Percentiles rank a stretch among this genome's conserved stretches.
phyloP scores from a whole-genome alignment of 2,329 filamentous ascomycete species.

The Ophiocordyceps sinensis region DNA sequence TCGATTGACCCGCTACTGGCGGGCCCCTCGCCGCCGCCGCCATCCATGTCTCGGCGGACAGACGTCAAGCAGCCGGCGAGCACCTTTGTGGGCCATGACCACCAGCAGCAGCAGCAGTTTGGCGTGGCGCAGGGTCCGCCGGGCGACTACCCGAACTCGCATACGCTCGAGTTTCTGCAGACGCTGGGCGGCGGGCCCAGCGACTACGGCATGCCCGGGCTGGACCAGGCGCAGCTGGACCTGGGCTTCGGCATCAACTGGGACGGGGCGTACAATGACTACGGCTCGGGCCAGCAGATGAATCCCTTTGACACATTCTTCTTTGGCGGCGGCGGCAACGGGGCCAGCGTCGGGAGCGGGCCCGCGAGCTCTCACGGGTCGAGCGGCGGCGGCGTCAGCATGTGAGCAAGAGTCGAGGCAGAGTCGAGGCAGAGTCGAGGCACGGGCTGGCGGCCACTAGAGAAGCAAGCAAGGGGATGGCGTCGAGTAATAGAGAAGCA shows the following conservation, averaged over 20 bases:
- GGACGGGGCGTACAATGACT: conserved; percentile 49
- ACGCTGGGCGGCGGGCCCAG: conserved; percentile 19
- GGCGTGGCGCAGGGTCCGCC: conserved; percentile 15
- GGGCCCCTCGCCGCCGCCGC: conserved; percentile 25
- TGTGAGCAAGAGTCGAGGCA: not conserved
- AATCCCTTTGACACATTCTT: conserved; percentile 62
- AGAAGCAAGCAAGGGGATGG: not conserved
- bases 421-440: not conserved
- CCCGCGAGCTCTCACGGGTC: not conserved
- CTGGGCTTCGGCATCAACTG: conserved; percentile 54
- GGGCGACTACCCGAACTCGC: conserved; percentile 30
- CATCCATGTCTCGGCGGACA: conserved; percentile 15
- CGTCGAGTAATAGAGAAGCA: not conserved
- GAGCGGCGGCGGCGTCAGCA: not conserved
- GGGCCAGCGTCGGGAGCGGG: conserved; percentile 1
- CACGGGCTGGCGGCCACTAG: not conserved
- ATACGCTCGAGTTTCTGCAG: conserved; percentile 40
- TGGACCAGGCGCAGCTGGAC: conserved; percentile 39
- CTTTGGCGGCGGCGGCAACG: conserved; percentile 34
- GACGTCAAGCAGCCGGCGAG: conserved; percentile 17
- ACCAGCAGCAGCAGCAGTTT: conserved; percentile 10
- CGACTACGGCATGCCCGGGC: conserved; percentile 15
- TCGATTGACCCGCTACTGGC: conserved; percentile 27
- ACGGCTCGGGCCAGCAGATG: conserved; percentile 44
- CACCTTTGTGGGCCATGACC: conserved; percentile 14